Evolutionary conservation across 2,329 filamentous ascomycete genomes (phyloP).

Genomic region (Drechslera avenae): DNA sequence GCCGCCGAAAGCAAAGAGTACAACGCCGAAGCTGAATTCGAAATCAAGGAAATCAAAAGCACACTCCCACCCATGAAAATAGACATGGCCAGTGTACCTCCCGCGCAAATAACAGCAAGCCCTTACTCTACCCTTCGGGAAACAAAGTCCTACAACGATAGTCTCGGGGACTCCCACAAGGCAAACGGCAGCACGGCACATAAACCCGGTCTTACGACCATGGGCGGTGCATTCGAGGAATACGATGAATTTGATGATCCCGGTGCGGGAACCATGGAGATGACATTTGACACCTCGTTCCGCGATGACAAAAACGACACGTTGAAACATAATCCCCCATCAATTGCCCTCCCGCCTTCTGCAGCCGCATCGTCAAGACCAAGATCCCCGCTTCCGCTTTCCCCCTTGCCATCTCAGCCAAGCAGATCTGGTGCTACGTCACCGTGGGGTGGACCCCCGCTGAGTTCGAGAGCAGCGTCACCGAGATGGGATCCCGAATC

Average conservation of each 20-base stretch:
- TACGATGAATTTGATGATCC: constrained; percentile 44
- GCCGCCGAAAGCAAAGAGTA: constrained; percentile 64
- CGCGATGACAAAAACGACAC: constrained; percentile 19
- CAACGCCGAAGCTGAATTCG: constrained; percentile 48
- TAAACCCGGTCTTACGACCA: constrained; percentile 19
- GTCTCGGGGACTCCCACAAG: constrained; percentile 24
- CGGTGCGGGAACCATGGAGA: constrained; percentile 41
- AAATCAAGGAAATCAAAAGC: constrained; percentile 81
- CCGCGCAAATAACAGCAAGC: constrained; percentile 17
- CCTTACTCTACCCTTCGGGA: constrained; percentile 42
- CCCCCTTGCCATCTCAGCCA: constrained; percentile 1
- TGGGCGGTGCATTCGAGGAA: constrained; percentile 34
- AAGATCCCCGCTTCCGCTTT: neutral
- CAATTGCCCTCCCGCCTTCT: neutral
- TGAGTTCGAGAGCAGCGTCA: neutral
- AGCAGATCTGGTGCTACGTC: constrained; percentile 12
- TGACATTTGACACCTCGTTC: constrained; percentile 53
- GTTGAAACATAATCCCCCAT: neutral
- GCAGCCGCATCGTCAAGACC: constrained; percentile 17
- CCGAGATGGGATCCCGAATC: constrained; percentile 4
- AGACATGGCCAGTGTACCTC: constrained; percentile 43
- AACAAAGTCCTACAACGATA: constrained; percentile 51
- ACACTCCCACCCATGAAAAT: constrained; percentile 91
- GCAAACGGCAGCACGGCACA: constrained; percentile 19
- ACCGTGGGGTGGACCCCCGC: constrained; percentile 10